These are phyloP conservation scores for Linum lewisii DNA, from an alignment of 345 rosid species.

Conservation along the genomic window DNA sequence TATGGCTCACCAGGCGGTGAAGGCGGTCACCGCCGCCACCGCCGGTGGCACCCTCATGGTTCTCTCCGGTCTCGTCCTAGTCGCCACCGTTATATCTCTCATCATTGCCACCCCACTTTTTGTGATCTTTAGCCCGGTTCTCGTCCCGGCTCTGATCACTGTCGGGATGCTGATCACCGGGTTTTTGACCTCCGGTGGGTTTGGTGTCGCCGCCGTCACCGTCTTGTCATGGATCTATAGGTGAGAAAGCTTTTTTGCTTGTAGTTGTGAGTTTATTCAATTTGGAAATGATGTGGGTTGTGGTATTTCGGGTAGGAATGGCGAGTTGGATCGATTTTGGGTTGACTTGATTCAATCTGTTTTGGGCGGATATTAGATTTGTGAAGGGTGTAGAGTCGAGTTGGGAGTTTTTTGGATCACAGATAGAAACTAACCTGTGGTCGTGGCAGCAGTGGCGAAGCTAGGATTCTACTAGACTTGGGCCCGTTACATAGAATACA, in stretches of 20 bases:
- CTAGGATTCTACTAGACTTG: no score
- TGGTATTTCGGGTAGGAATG: no score
- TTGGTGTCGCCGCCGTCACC: slow-evolving; percentile 45
- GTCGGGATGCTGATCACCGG: slow-evolving; percentile 24
- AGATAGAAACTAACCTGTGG: no score
- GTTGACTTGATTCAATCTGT: no score
- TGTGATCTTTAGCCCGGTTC: slow-evolving; percentile 51
- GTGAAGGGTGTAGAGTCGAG: no score
- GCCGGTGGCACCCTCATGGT: slow-evolving; percentile 29
- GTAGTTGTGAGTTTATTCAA: no score
- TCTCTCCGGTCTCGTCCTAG: slow-evolving; percentile 39
- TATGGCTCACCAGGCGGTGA: slow-evolving; percentile 26
- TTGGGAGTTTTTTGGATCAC: no score
- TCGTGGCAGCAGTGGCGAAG: no score
- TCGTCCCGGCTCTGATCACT: slow-evolving; percentile 45
- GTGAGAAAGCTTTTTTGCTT: slow-evolving; percentile 8
- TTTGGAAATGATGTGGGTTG: no score
- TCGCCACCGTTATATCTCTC: slow-evolving; percentile 44
- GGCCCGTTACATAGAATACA: no score
- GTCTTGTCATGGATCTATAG: slow-evolving; percentile 55
- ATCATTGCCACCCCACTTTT: slow-evolving; percentile 46
- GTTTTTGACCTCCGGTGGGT: slow-evolving; percentile 45
- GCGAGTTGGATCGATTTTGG: no score
- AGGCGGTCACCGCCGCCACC: slow-evolving; percentile 41
- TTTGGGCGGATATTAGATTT: no score